Evolutionary conservation across 1,284 basidiomycete genomes (phyloP).

Genomic region (Trametes pubescens): DNA sequence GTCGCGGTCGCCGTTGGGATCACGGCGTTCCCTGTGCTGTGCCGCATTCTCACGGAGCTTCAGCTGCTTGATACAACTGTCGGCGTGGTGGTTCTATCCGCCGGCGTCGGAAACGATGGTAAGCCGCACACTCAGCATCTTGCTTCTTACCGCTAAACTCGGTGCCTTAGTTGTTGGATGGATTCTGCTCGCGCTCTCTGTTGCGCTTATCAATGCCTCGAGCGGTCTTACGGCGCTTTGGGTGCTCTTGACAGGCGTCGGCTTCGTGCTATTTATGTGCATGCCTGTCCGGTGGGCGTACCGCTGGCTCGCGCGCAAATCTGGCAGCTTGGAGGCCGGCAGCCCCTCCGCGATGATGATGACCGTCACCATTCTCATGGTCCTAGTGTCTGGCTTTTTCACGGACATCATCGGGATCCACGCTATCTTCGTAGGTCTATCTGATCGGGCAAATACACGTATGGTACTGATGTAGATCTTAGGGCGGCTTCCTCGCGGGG

Average conservation of each 20-base stretch:
- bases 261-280: conserved; percentile 66
- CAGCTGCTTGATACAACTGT: conserved; percentile 67
- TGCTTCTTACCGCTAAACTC: neutral
- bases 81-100: conserved; percentile 71
- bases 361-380: conserved; percentile 79
- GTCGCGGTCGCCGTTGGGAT: conserved; percentile 71
- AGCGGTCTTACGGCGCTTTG: conserved; percentile 66
- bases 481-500: conserved; percentile 88
- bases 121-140: conserved; percentile 7
- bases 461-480: neutral
- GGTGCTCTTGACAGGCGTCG: conserved; percentile 65
- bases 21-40: conserved; percentile 74
- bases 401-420: conserved; percentile 88
- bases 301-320: conserved; percentile 70
- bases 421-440: conserved; percentile 64
- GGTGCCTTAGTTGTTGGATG: conserved; percentile 52
- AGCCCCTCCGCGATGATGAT: conserved; percentile 82
- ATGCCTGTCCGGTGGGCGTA: conserved; percentile 74
- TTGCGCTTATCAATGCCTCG: conserved; percentile 70
- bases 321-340: conserved; percentile 78
- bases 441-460: neutral
- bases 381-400: conserved; percentile 84
- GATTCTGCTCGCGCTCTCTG: conserved; percentile 60
- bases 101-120: conserved; percentile 76
- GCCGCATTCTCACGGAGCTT: conserved; percentile 60